A percentile compares a stretch with the other conserved stretches of the same genome.
These are phyloP conservation scores for Colletotrichum aenigma DNA, from an alignment of 2,329 filamentous ascomycete species.

Conservation along the genomic window DNA sequence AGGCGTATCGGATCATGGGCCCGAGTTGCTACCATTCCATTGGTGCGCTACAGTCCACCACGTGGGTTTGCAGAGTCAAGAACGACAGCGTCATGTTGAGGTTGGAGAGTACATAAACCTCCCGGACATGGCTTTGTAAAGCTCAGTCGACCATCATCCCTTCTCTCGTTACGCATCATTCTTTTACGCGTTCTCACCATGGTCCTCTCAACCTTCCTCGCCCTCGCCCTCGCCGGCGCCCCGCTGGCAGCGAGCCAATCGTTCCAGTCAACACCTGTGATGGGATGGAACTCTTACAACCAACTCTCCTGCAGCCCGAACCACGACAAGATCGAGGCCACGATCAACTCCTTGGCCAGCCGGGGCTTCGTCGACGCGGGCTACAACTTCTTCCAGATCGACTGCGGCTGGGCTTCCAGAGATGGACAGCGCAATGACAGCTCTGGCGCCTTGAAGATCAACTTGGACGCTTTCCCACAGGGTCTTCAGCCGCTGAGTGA, in stretches of 20 bases:
- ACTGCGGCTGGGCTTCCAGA: neutral
- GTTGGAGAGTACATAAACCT: too few relatives aligned
- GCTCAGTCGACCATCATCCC: too few relatives aligned
- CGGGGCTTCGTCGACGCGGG: neutral
- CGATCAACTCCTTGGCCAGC: neutral
- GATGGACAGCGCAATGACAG: neutral
- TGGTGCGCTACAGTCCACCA: neutral
- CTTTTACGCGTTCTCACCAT: neutral
- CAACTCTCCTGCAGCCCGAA: neutral
- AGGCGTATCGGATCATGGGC: neutral
- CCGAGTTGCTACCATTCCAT: neutral
- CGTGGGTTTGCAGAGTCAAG: too few relatives aligned
- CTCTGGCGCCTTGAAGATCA: neutral
- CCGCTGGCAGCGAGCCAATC: neutral
- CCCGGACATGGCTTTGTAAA: too few relatives aligned
- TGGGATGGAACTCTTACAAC: neutral
- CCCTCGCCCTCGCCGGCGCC: neutral
- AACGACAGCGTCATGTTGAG: too few relatives aligned
- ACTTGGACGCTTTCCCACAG: neutral
- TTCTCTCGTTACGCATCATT: too few relatives aligned
- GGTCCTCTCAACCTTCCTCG: neutral
- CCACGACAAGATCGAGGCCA: neutral
- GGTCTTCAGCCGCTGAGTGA: neutral
- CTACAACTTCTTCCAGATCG: neutral
- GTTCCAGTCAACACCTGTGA: neutral